Base-by-base conservation (phyloP, 75 land plant genomes). In the Cryptomeria japonica region DNA sequence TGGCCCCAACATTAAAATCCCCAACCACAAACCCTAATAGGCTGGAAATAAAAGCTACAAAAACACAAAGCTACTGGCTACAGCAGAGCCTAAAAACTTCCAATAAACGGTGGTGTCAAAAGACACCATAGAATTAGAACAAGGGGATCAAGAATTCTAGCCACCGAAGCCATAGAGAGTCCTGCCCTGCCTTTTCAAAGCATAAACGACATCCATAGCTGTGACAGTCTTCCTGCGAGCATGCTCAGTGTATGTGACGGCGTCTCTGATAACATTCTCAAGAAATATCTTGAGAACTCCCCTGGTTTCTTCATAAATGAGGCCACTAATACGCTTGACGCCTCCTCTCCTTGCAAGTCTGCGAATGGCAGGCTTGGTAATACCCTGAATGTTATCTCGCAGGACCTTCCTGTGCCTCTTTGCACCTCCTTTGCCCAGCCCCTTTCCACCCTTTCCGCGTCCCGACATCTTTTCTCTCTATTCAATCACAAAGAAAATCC, bases 161-260 rank as follows among this genome's bases (percentile, higher is more conserved):
- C 88, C 88, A 14, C 88, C 88, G 4, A 77, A 87, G 34, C 85
- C 88, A 3, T 87, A 75, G 22, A 87, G 84, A 2, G 88, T 87
- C 9, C 88, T 31, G 31, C 90, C 86, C 85, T 90, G 91, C 22
- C 83, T 44, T 84, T 90, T 90, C 44, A 90, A 61, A 0, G 91
- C 91, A 53, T 90, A 89, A 22, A 90, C 91, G 3, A 89, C 91
- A 22, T 90, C 91, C 91, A 90, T 90, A 37, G 91, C 84, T 2
- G 91, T 90, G 8, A 64, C 70, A 0, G 70, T 64, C 31, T 64
- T 64, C 31, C 70, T 64, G 31, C 70, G 70, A 5, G 91, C 91
- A 38, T 90, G 91, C 88, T 90, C 91, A 11, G 49, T 90, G 88
- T 89, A 90, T 0, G 91, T 82, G 4, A 87, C 86, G 36, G 58